Evolutionary conservation across 1,284 basidiomycete species (phyloP), one percentile per base, ranked within the genome.

Genomic region (Puccinia hordei): DNA sequence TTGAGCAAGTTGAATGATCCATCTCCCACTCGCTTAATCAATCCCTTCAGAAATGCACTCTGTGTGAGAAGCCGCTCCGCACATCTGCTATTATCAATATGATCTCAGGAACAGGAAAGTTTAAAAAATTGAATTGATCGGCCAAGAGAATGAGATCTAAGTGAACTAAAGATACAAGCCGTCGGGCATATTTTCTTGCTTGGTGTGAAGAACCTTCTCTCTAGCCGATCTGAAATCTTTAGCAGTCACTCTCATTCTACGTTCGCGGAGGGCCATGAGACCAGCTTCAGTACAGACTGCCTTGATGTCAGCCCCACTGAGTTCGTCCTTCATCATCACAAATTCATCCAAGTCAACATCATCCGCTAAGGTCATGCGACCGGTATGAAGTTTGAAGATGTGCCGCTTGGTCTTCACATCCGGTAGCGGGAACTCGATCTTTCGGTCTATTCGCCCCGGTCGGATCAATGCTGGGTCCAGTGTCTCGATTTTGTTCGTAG

Each of bases 321-420:
- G 87, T 84, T 99, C 96, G 84, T 99, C 97, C 87, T 99, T 99
- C 81, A 93, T 92, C 87, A 92, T 93, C 80, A 99, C 91, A 84
- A 94, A 94, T 87, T 98, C 95, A 85, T 99, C 97, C 71, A 99
- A 88, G 85, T 97, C 94, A 57, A 99, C 97, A 84, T 99, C 97
- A 72, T 91, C 90, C 78, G 89, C 88, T 65, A 99, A 88, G 84
- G 91, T 97, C 97, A 99, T 99, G 33, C 96, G 91, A 51, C 93
- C 91, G 1, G 97, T 99, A 86, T 99, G 97, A 83, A 99, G 87
- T 85, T 92, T 91, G 91, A 99, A 99, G 85, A 99, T 99, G 86
- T 98, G 95, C 30, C 95, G 92, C 86, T 97, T 96, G 66, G 95
- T 97, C 88, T 96, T 97, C n/a, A 80, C 78, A 61, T 80, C 94